These are phyloP conservation scores for Malassezia equina DNA, from an alignment of 1,284 basidiomycete species.

Conservation along the genomic window DNA sequence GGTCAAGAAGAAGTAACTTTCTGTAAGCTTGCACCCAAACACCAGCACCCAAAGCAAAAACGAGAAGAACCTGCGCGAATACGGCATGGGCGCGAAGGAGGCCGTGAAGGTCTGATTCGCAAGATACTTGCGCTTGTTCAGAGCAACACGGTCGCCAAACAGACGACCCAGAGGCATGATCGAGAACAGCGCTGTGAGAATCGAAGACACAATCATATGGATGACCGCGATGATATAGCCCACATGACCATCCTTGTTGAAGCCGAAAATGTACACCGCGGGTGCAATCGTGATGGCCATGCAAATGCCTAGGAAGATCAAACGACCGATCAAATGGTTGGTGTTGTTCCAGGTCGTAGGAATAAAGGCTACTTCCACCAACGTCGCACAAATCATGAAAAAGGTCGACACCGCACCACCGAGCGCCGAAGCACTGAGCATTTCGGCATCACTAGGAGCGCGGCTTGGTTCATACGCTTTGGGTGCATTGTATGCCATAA, in stretches of 20 bases:
- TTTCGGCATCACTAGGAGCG: conserved; percentile 26
- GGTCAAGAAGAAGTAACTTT: conserved; percentile 48
- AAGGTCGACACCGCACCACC: conserved; percentile 45
- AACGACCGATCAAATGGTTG: conserved; percentile 40
- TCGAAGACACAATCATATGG: conserved; percentile 37
- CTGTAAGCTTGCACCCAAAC: conserved; percentile 48
- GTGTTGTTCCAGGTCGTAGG: conserved; percentile 48
- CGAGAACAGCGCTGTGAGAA: conserved; percentile 44
- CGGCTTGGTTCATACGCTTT: conserved; percentile 60
- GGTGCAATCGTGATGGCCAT: conserved; percentile 43
- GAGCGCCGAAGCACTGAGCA: conserved; percentile 41
- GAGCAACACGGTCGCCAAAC: conserved; percentile 46
- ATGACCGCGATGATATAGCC: conserved; percentile 27
- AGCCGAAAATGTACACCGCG: conserved; percentile 44
- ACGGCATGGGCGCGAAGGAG: conserved; percentile 37
- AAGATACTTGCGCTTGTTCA: conserved; percentile 46
- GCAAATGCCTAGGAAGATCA: conserved; percentile 43
- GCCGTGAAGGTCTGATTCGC: conserved; percentile 48
- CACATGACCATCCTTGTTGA: conserved; percentile 18
- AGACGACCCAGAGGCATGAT: conserved; percentile 42
- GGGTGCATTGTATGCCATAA: conserved; percentile 67
- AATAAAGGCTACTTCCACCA: conserved; percentile 46
- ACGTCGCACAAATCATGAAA: conserved; percentile 45
- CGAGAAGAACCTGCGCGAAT: conserved; percentile 36
- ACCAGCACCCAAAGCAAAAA: conserved; percentile 44